Base-by-base conservation (phyloP, 1,139 yeast genomes). In the Tardiomyces depauwii region DNA sequence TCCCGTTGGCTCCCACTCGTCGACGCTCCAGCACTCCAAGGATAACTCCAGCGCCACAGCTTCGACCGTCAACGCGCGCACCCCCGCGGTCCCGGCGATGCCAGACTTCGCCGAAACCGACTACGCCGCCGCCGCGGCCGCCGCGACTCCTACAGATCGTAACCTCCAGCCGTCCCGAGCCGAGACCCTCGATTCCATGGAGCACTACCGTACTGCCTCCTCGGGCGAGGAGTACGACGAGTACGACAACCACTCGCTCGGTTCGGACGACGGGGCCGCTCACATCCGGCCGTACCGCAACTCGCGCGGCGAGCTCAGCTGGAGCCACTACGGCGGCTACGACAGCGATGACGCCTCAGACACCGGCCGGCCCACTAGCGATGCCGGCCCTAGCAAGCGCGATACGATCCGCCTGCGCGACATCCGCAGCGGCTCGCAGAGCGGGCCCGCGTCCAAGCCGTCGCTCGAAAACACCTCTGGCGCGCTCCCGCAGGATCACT, bases 231-330 rank as follows among this genome's bases (percentile, higher is more conserved):
- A 44, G 44, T n/a, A 36, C 39, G 41, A 44, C 45, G 49, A 47
- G 13, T 41, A 44, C 18, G 47, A 46, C 13, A 46, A 43, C 19
- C 53, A 46, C 12, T 16, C 39, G 23, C 54, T 50, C 12, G 51
- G 42, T 16, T 47, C 49, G 6, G 43, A 45, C 28, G 52, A 38
- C 18, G 51, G 21, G 57, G 50, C 36, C 42, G 36, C 16, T 30
- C 36, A 51, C 45, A 55, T 64, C 45, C 55, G 63, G 38, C 62
- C 66, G 6, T 61, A 57, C 48, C 49, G 64, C 13, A 62, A 62
- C 47, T 59, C 61, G 14, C 54, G 54, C 13, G 68, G 68, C 39
- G 62, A 61, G 44, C 53, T 63, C 42, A 58, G 57, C 10, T 63
- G 65, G 66, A 53, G 55, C 5, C 39, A 36, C 19, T 16, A 36